phyloP scores from a whole-genome alignment of 2,329 filamentous ascomycete genomes.

The Neonectria punicea region DNA sequence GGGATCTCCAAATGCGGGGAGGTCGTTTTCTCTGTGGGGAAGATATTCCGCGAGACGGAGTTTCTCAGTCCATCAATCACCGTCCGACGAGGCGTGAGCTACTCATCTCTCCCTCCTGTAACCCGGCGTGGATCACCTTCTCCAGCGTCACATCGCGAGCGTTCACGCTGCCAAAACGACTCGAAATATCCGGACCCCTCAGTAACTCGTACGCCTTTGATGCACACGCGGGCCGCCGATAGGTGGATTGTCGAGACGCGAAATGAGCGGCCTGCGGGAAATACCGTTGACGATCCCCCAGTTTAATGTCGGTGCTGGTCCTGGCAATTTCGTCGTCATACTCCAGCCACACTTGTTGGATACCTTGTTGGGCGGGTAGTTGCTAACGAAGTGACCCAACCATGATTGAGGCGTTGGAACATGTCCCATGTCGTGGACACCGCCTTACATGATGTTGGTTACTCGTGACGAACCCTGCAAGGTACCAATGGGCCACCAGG shows the following conservation, averaged over 20 bases:
- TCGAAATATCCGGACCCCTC: background rate
- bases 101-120: background rate
- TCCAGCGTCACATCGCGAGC: background rate
- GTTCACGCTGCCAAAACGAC: background rate
- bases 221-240: slow-evolving; percentile 2
- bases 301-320: background rate
- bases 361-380: background rate
- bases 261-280: slow-evolving; percentile 3
- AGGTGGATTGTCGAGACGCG: slow-evolving; percentile 19
- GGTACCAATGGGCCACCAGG: background rate
- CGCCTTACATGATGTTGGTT: background rate
- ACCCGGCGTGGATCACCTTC: background rate
- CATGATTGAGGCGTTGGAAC: background rate
- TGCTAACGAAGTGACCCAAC: background rate
- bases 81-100: background rate
- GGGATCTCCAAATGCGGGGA: slow-evolving; percentile 5
- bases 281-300: background rate
- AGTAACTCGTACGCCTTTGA: background rate
- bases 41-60: slow-evolving; percentile 4
- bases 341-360: background rate
- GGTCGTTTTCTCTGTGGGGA: slow-evolving; percentile 1
- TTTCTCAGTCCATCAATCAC: slow-evolving; percentile 15
- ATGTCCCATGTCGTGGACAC: background rate
- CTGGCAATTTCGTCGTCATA: background rate
- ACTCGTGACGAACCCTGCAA: background rate